Percentiles rank a stretch among this genome's conserved stretches.
These are phyloP conservation scores for Fusarium albosuccineum DNA, from an alignment of 2,329 filamentous ascomycete species.

Conservation along the genomic window DNA sequence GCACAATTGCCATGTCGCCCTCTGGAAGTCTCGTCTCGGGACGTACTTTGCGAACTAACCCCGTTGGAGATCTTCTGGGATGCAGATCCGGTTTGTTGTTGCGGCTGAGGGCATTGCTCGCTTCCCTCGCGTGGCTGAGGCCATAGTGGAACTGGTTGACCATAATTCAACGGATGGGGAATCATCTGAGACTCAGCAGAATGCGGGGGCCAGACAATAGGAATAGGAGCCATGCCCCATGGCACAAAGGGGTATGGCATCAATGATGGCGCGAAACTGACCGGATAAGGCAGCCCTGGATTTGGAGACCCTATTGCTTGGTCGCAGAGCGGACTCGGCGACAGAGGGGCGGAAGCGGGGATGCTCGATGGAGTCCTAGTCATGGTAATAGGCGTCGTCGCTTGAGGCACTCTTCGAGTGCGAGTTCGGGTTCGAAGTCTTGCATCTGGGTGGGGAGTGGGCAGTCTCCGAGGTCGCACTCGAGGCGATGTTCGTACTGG, in stretches of 20 bases:
- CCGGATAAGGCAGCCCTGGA: slow-evolving; percentile 2
- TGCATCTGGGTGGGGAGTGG: slow-evolving; percentile 31
- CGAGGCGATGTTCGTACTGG: slow-evolving; percentile 10
- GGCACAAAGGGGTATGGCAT: slow-evolving; percentile 19
- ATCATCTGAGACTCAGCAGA: not conserved
- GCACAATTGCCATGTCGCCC: not conserved
- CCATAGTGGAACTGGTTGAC: slow-evolving; percentile 2
- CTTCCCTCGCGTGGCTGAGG: slow-evolving; percentile 6
- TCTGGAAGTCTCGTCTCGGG: not conserved
- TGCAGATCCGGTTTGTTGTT: not conserved
- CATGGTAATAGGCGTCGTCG: not conserved
- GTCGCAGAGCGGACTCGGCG: not conserved
- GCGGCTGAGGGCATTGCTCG: slow-evolving; percentile 1
- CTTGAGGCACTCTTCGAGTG: not conserved
- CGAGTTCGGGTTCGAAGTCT: slow-evolving; percentile 18
- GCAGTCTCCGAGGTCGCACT: slow-evolving; percentile 14
- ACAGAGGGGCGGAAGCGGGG: not conserved
- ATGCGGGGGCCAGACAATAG: slow-evolving; percentile 4
- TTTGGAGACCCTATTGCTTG: not conserved
- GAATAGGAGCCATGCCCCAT: slow-evolving; percentile 19
- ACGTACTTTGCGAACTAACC: slow-evolving; percentile 1
- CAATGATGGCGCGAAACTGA: slow-evolving; percentile 12
- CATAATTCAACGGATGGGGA: not conserved
- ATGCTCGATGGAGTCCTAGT: not conserved
- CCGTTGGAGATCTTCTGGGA: slow-evolving; percentile 6